A percentile compares a stretch with the other conserved stretches of the same genome.
Conservation (phyloP, 441 rosid species). For the Aquilaria agallochum region DNA sequence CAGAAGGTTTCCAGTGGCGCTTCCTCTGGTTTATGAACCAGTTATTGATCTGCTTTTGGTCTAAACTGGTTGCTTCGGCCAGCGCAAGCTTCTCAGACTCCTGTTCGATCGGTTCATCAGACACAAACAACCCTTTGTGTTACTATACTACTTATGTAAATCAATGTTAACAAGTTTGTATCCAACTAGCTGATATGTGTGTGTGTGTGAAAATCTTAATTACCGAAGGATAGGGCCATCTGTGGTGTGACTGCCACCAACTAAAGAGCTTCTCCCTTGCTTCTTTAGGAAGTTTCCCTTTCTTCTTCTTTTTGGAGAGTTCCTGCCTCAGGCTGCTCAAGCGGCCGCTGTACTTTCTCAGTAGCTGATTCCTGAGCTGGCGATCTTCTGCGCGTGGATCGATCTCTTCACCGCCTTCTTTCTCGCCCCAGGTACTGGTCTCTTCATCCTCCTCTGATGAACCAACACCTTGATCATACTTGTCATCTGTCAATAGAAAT, state of each 20-base stretch:
- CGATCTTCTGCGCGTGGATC: constrained; percentile 84
- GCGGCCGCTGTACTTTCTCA: constrained; percentile 82
- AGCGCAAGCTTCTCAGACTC: constrained; percentile 55
- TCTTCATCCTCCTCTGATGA: constrained; percentile 84
- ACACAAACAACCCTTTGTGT: too few species aligned
- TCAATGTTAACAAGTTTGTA: too few species aligned
- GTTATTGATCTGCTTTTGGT: too few species aligned
- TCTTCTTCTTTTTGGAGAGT: constrained; percentile 91
- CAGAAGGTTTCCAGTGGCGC: constrained; percentile 94
- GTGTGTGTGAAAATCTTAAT: constrained; percentile 6
- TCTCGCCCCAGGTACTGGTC: constrained; percentile 65
- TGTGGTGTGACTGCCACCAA: constrained; percentile 95
- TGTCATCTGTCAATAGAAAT: constrained; percentile 43
- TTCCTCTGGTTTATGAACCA: constrained; percentile 38
- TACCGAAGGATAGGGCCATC: constrained; percentile 97
- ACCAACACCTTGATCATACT: constrained; percentile 51
- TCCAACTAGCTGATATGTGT: too few species aligned
- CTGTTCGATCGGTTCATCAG: constrained; percentile 21
- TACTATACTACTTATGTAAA: too few species aligned
- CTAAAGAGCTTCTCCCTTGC: constrained; percentile 90
- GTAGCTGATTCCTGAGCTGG: constrained; percentile 74
- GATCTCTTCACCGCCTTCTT: constrained; percentile 51
- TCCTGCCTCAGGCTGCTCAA: constrained; percentile 82
- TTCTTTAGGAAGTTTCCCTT: constrained; percentile 91
- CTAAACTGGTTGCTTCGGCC: too few species aligned